These are phyloP conservation scores for Ramaria rubella DNA, from an alignment of 768 basidiomycete species.

Conservation along the genomic window DNA sequence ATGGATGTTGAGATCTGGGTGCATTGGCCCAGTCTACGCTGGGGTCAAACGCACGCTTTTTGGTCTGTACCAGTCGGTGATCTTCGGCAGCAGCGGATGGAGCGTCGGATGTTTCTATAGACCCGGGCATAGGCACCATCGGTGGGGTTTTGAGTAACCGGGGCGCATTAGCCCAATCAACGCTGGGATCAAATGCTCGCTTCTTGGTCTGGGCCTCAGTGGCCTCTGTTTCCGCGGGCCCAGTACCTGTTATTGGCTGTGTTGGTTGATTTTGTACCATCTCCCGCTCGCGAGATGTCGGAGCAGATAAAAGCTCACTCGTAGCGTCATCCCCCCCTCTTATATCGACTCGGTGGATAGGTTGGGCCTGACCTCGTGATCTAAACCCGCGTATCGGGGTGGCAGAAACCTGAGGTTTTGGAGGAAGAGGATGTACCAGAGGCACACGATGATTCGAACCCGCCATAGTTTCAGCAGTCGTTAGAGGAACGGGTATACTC, in stretches of 20 bases:
- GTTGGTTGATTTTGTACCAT: background rate
- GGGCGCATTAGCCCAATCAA: slow-evolving; percentile 28
- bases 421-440: background rate
- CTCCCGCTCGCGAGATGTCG: background rate
- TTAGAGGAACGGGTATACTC: background rate
- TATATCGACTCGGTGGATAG: background rate
- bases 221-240: background rate
- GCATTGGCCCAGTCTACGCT: slow-evolving; percentile 22
- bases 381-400: slow-evolving; percentile 15
- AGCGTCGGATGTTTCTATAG: slow-evolving; percentile 32
- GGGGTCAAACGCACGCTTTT: slow-evolving; percentile 26
- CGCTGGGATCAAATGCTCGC: slow-evolving; percentile 23
- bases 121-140: background rate
- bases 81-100: slow-evolving; percentile 29
- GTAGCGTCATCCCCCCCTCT: background rate
- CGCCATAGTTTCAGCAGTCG: background rate
- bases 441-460: background rate
- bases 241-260: background rate
- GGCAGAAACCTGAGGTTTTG: slow-evolving; percentile 15
- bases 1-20: slow-evolving; percentile 27
- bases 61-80: slow-evolving; percentile 27
- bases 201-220: slow-evolving; percentile 4
- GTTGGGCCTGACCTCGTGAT: background rate
- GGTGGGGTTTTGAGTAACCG: slow-evolving; percentile 44
- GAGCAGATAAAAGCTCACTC: background rate